These are phyloP conservation scores for Nadsonia commutata DNA, from an alignment of 1,139 yeast species.

Conservation along the genomic window DNA sequence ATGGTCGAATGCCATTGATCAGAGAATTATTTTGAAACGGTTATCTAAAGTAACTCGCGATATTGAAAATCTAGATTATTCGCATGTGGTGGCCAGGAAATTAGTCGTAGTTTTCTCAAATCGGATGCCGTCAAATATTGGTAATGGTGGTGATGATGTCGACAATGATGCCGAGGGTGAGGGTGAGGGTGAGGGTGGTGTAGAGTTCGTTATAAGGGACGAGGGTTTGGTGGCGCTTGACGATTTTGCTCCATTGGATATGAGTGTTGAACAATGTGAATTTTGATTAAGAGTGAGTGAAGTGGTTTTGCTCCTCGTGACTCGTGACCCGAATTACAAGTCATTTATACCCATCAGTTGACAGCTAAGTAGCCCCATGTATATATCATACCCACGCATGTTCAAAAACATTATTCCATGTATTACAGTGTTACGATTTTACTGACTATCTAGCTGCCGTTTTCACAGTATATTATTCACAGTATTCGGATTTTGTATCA, in stretches of 20 bases:
- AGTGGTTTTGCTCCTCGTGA: too few species aligned
- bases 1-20: conserved; percentile 29
- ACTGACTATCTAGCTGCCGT: too few species aligned
- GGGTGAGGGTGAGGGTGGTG: background rate
- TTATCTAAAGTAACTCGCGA: conserved; percentile 17
- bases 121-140: background rate
- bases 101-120: conserved; percentile 24
- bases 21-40: conserved; percentile 27
- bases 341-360: too few species aligned
- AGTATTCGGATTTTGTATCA: too few species aligned
- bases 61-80: conserved; percentile 13
- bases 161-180: background rate
- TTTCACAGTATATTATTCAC: too few species aligned
- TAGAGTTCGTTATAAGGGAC: background rate
- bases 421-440: too few species aligned
- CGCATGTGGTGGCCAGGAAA: background rate
- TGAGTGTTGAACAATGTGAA: too few species aligned
- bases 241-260: background rate
- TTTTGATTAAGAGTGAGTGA: too few species aligned
- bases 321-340: too few species aligned
- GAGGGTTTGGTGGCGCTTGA: background rate
- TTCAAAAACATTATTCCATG: too few species aligned
- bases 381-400: too few species aligned
- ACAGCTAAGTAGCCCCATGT: too few species aligned
- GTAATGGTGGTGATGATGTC: background rate